Evolutionary conservation across 169 alveolate species (phyloP), one percentile per base, ranked within the genome.

Genomic region (Eimeria falciformis): DNA sequence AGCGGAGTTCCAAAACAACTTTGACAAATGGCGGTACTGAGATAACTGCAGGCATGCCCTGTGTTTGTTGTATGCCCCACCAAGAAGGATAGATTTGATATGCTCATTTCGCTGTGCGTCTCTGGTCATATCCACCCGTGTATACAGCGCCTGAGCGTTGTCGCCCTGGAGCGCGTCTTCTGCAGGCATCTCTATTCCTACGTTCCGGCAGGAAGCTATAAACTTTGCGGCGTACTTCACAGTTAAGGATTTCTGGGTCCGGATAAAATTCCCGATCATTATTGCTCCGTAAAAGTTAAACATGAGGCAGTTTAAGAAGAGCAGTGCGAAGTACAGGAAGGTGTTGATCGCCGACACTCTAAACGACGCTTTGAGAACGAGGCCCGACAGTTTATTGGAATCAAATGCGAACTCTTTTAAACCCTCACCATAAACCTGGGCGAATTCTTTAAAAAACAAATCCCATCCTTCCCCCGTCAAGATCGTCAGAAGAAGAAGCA

Each of bases 401-500:
- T 43, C 90, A 25, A 27, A 55, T 37, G 78, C 37, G 55, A 56
- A 18, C 21, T 37, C 14, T 3, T 27, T 65, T 29, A 14, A 45
- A 6, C 56, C 77, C 55, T 25, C 77, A 21, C 90, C 58, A 73
- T 90, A 90, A 4, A 90, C 90, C 5, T 55, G 77, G 47, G 6
- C 40, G 17, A 90, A 9, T 77, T 90, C 93, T 43, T 62, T 75
- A 46, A 90, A 33, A 62, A 75, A 66, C 62, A 90, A 68, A 12
- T 90, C 56, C 93, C 93, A 90, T 25, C 83, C 65, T 62, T 90
- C 93, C 0, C 93, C 93, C 17, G 93, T 90, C 43, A 90, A 46
- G 55, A 90, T 47, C 27, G 84, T 65, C 58, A 62, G 40, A 1
- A 90, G 50, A 18, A 90, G 93, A 27, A 90, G 89, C 45, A 90